Conservation (phyloP, 192 early-diverging fungal genomes). For the Umbelopsis ramanniana region DNA sequence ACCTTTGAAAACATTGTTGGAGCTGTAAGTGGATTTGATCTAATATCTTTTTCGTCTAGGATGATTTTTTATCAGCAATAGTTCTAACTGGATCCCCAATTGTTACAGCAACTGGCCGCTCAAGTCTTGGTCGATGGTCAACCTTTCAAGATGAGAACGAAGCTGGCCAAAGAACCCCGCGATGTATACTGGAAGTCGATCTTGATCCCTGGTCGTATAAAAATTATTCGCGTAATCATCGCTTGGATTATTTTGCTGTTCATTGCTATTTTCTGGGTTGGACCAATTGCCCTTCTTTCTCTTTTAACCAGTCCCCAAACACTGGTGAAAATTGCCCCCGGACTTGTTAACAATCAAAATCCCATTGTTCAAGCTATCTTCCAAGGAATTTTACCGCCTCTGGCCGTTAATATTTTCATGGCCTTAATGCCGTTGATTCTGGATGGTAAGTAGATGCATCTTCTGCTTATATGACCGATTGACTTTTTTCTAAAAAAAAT, state of each 20-base stretch:
- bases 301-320: constrained; percentile 65
- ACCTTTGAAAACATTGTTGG: constrained; percentile 70
- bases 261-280: constrained; percentile 73
- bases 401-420: constrained; percentile 68
- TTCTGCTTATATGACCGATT: not conserved
- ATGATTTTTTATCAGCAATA: not conserved
- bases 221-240: constrained; percentile 50
- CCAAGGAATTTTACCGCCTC: constrained; percentile 68
- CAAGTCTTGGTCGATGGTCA: constrained; percentile 67
- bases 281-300: constrained; percentile 66
- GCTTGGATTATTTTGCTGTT: constrained; percentile 58
- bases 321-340: constrained; percentile 56
- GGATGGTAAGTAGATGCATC: constrained; percentile 40
- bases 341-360: constrained; percentile 46
- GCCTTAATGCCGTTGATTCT: constrained; percentile 70
- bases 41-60: not conserved
- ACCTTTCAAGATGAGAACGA: constrained; percentile 62
- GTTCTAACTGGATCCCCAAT: not conserved
- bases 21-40: constrained; percentile 50
- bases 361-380: constrained; percentile 59
- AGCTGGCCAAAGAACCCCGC: constrained; percentile 70
- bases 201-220: constrained; percentile 51
- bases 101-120: constrained; percentile 57
- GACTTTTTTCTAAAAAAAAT: not conserved
- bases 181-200: constrained; percentile 76